Percentiles rank a stretch among this genome's conserved stretches.
phyloP scores from a whole-genome alignment of 495 filamentous ascomycete species.

The Halenospora varia region DNA sequence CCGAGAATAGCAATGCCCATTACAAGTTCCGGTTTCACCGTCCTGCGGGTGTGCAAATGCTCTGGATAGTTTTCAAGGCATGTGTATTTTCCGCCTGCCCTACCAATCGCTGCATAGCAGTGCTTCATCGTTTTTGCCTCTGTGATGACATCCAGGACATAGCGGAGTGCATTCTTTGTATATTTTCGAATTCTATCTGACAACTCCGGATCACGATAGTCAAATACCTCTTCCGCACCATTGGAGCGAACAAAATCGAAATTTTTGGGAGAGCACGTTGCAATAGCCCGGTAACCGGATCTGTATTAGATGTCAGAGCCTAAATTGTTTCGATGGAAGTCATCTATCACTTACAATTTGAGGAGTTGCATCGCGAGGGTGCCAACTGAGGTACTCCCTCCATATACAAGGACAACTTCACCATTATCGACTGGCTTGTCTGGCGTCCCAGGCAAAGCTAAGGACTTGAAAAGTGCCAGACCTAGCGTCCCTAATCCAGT shows the following conservation, averaged over 20 bases:
- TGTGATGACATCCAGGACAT: constrained; percentile 33
- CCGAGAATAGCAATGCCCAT: constrained; percentile 12
- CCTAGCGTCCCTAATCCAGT: constrained; percentile 43
- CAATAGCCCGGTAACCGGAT: constrained; percentile 35
- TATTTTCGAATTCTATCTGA: constrained; percentile 37
- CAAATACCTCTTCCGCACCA: constrained; percentile 50
- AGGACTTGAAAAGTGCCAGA: constrained; percentile 36
- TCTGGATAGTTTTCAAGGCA: constrained; percentile 13
- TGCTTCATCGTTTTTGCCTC: constrained; percentile 26
- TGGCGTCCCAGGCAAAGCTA: constrained; percentile 33
- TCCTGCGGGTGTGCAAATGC: background rate
- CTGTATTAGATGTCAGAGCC: background rate
- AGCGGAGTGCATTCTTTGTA: constrained; percentile 28
- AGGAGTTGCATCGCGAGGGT: constrained; percentile 55
- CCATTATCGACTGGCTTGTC: constrained; percentile 24
- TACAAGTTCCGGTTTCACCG: constrained; percentile 24
- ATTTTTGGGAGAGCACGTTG: constrained; percentile 54
- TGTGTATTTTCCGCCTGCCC: constrained; percentile 39
- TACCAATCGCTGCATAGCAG: constrained; percentile 38
- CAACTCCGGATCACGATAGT: constrained; percentile 45
- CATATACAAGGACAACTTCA: constrained; percentile 53
- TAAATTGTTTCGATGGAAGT: background rate
- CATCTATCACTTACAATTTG: constrained; percentile 38
- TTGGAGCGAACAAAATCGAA: constrained; percentile 45
- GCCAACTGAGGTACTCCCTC: constrained; percentile 55